These are phyloP conservation scores for Trametes meyenii DNA, from an alignment of 768 basidiomycete species.

Conservation along the genomic window DNA sequence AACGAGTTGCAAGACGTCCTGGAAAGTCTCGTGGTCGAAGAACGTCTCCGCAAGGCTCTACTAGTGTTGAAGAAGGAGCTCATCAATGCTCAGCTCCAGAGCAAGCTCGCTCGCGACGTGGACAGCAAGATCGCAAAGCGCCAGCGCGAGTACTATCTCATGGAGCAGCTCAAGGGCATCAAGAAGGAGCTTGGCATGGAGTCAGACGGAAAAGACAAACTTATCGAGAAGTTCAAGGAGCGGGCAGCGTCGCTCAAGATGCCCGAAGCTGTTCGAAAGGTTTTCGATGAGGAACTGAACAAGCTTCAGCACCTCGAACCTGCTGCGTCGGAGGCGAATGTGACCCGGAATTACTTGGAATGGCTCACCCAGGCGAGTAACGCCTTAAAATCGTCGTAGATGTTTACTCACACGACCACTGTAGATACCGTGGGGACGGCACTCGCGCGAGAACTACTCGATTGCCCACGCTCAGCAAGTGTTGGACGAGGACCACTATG, in stretches of 20 bases:
- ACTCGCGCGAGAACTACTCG: slow-evolving; percentile 91
- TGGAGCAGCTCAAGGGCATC: slow-evolving; percentile 96
- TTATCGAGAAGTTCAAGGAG: slow-evolving; percentile 91
- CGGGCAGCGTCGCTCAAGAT: slow-evolving; percentile 80
- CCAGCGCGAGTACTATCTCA: slow-evolving; percentile 92
- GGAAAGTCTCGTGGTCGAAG: slow-evolving; percentile 83
- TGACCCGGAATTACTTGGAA: slow-evolving; percentile 92
- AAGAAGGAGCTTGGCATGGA: slow-evolving; percentile 97
- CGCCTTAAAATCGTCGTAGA: not conserved
- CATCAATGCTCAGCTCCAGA: slow-evolving; percentile 94
- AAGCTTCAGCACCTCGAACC: slow-evolving; percentile 91
- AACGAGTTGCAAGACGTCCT: slow-evolving; percentile 91
- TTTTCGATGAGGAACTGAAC: slow-evolving; percentile 93
- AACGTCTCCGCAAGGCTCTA: slow-evolving; percentile 86
- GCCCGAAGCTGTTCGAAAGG: slow-evolving; percentile 88
- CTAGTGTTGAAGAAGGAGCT: slow-evolving; percentile 96
- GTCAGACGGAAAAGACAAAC: slow-evolving; percentile 91
- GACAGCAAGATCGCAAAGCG: slow-evolving; percentile 94
- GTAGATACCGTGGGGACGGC: slow-evolving; percentile 95
- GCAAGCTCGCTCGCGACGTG: slow-evolving; percentile 89
- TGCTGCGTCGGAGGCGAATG: slow-evolving; percentile 89
- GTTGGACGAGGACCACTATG: slow-evolving; percentile 95
- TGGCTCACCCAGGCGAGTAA: slow-evolving; percentile 77
- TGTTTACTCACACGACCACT: slow-evolving; percentile 7
- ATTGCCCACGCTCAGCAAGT: slow-evolving; percentile 80